Evolutionary conservation across 306 rosid genomes (phyloP), one percentile per base, ranked within the genome.

Genomic region (Herpetospermum pedunculosum): DNA sequence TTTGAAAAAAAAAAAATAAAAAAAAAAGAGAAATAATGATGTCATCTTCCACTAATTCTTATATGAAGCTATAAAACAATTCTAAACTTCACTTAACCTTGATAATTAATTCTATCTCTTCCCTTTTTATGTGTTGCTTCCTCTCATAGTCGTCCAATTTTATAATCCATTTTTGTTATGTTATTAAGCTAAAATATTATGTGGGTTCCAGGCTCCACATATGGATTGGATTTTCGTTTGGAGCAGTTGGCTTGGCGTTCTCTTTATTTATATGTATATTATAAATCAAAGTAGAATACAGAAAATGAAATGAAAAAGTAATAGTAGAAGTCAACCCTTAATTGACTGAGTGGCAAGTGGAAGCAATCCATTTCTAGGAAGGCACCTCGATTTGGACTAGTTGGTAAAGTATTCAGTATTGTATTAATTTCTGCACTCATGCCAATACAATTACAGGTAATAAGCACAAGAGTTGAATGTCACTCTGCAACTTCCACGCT

Each of bases 331-430:
- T 78, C 81, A 59, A 29, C 74, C 69, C 40, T 44, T 72, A 23
- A 6, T 75, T 46, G 70, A 70, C 76, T 44, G 70, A 70, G 74
- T 44, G 84, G 84, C 89, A 85, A 54, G 77, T 82, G 84, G 80
- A 84, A 77, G 73, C 48, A 70, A 73, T 64, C 65, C 70, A 70
- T 70, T 80, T 70, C 70, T 18, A 16, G n/a, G 8, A 43, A 73
- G 53, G 37, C 5, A 50, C 69, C 77, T 19, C 76, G n/a, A n/a
- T n/a, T n/a, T n/a, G n/a, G n/a, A n/a, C n/a, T n/a, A n/a, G n/a
- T n/a, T n/a, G 35, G 35, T 32, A 32, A n/a, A n/a, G n/a, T n/a
- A 32, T 32, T 32, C 4, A 1, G 35, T 32, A 1, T 4, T 32
- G 4, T 50, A 23, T 54, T 54, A 54, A 54, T 54, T 25, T 25